Evolutionary conservation across 2,329 filamentous ascomycete species (phyloP), one percentile per base, ranked within the genome.

Genomic region (Eurotiales sp.): DNA sequence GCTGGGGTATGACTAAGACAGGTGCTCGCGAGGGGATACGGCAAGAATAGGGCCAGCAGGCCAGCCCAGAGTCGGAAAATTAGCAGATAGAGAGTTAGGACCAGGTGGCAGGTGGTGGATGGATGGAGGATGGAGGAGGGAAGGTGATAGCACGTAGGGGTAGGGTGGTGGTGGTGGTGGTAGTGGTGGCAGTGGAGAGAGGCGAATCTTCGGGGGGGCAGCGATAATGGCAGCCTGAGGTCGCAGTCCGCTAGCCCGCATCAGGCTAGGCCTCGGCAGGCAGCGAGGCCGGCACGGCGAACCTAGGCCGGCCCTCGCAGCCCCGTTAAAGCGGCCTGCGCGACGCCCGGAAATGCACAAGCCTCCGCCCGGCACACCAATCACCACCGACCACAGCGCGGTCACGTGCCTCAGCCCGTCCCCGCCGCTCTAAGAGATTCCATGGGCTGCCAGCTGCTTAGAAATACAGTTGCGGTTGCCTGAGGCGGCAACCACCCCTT

Each of bases 381-480:
- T 21, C 15, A 3, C 15, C 34, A 8, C 46, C 46, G 41, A 48
- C 41, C 17, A 32, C 17, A 25, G 12, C 36, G 11, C 46, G 8
- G 45, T 39, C 25, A 41, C 29, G 17, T 11, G 19, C 4, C n/a
- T 7, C 30, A n/a, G 8, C 8, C 3, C n/a, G 4, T 4, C 6
- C 8, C 15, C 34, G 32, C 21, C 8, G 22, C 34, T 39, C 45
- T 39, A 14, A 25, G 10, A 25, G 23, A 10, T 47, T 47, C 45
- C 45, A 39, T 37, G n/a, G 4, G 11, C 17, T n/a, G 30, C 27
- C 30, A 3, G 15, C 36, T 48, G 46, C 46, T 48, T 48, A 48
- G 14, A 37, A 30, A 30, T 15, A 10, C 12, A 0, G 34, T 5
- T 30, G 3, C n/a, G 14, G 1, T n/a, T n/a, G 3, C 14, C 0